Conservation (phyloP, 1,284 basidiomycete genomes). For the Trichosporon faecale region DNA sequence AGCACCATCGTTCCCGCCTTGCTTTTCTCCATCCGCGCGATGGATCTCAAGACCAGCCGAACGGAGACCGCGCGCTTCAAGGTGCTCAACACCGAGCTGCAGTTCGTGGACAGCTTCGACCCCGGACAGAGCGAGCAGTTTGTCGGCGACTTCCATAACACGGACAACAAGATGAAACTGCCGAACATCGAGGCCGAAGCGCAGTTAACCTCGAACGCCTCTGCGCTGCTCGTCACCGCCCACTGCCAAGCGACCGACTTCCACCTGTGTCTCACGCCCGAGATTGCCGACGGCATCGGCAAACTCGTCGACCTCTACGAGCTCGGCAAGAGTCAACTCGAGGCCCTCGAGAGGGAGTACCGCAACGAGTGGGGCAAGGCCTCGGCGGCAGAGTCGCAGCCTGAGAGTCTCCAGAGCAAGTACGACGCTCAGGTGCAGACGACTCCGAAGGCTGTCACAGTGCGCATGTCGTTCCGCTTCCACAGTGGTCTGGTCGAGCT, state of each 20-base stretch:
- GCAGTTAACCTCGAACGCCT: slow-evolving; percentile 60
- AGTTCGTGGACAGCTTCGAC: slow-evolving; percentile 80
- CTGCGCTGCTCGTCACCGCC: slow-evolving; percentile 62
- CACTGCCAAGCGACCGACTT: slow-evolving; percentile 79
- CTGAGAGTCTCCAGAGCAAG: slow-evolving; percentile 18
- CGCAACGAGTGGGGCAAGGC: slow-evolving; percentile 34
- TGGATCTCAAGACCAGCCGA: slow-evolving; percentile 68
- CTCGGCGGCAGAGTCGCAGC: slow-evolving; percentile 18
- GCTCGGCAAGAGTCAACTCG: slow-evolving; percentile 72
- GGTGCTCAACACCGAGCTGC: slow-evolving; percentile 70
- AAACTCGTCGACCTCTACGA: slow-evolving; percentile 80
- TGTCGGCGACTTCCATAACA: slow-evolving; percentile 64
- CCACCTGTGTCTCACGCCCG: slow-evolving; percentile 76
- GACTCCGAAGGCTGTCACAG: slow-evolving; percentile 45
- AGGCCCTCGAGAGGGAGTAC: slow-evolving; percentile 58
- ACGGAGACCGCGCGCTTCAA: slow-evolving; percentile 74
- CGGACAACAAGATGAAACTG: slow-evolving; percentile 65
- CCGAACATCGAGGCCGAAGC: slow-evolving; percentile 71
- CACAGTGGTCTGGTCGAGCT: slow-evolving; percentile 62
- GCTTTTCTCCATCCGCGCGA: slow-evolving; percentile 70
- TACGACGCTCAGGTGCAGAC: slow-evolving; percentile 25
- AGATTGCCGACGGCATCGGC: slow-evolving; percentile 73
- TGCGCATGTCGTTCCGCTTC: slow-evolving; percentile 73
- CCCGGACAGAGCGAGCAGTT: slow-evolving; percentile 69
- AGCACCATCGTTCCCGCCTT: slow-evolving; percentile 65